Evolutionary conservation across 208 protist genomes (phyloP).

Genomic region (Wallacemonas sp.): DNA sequence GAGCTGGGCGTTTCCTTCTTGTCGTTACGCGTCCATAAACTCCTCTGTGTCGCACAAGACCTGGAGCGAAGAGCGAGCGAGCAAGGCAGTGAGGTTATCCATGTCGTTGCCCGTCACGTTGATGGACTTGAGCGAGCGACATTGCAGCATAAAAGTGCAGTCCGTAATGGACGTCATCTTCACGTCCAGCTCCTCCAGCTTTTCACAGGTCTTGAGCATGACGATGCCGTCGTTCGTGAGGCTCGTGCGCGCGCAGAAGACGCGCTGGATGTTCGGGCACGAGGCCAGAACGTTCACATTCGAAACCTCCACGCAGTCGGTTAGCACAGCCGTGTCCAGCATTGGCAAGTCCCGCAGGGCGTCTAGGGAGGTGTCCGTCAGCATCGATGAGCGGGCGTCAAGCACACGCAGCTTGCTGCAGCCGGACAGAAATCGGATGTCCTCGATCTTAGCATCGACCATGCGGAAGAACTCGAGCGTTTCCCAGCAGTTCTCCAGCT

Average conservation of each 20-base stretch:
- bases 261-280: constrained; percentile 71
- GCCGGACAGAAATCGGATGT: constrained; percentile 62
- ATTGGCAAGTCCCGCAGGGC: constrained; percentile 56
- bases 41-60: constrained; percentile 71
- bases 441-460: constrained; percentile 55
- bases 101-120: constrained; percentile 69
- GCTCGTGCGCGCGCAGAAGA: constrained; percentile 63
- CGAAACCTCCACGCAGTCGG: constrained; percentile 65
- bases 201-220: constrained; percentile 48
- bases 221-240: constrained; percentile 77
- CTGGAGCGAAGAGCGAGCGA: constrained; percentile 47
- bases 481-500: constrained; percentile 21
- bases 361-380: constrained; percentile 64
- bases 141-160: constrained; percentile 57
- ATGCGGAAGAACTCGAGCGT: constrained; percentile 79
- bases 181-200: constrained; percentile 79
- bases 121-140: constrained; percentile 57
- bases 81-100: constrained; percentile 45
- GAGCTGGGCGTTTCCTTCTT: too few relatives aligned
- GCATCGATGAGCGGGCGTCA: constrained; percentile 51
- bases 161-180: constrained; percentile 69
- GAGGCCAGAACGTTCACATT: constrained; percentile 79
- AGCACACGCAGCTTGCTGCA: constrained; percentile 59
- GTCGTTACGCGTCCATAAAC: constrained; percentile 32
- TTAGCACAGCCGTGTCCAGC: constrained; percentile 76